Percentiles rank a stretch among this genome's conserved stretches.
These are phyloP conservation scores for Aspergillus sp. DNA, from an alignment of 2,329 filamentous ascomycete genomes.

Conservation along the genomic window DNA sequence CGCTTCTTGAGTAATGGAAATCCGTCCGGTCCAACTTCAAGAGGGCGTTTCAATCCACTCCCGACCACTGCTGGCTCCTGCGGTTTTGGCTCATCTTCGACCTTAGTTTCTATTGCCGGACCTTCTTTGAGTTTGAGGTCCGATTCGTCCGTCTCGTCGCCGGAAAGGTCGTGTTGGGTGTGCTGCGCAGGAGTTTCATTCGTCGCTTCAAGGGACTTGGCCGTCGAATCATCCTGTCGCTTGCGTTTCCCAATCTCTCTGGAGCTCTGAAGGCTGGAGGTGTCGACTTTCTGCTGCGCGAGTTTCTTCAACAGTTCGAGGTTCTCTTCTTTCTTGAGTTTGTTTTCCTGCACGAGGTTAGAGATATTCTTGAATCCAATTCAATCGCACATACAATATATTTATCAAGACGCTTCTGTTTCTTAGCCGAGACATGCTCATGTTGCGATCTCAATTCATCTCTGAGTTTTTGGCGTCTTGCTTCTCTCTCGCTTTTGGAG, in stretches of 20 bases:
- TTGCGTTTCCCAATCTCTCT: slow-evolving; percentile 65
- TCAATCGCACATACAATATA: slow-evolving; percentile 49
- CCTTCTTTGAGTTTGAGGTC: slow-evolving; percentile 19
- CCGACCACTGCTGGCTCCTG: slow-evolving; percentile 40
- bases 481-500: slow-evolving; percentile 49
- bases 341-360: slow-evolving; percentile 59
- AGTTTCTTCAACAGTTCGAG: slow-evolving; percentile 76
- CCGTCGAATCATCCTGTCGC: slow-evolving; percentile 47
- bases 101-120: slow-evolving; percentile 10
- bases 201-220: slow-evolving; percentile 10
- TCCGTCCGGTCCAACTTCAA: slow-evolving; percentile 73
- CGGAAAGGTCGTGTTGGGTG: slow-evolving; percentile 18
- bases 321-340: slow-evolving; percentile 91
- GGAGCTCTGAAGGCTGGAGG: slow-evolving; percentile 69
- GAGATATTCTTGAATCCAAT: neutral
- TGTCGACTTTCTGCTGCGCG: slow-evolving; percentile 71
- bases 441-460: slow-evolving; percentile 50
- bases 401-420: slow-evolving; percentile 62
- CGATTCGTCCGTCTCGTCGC: slow-evolving; percentile 30
- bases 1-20: slow-evolving; percentile 76
- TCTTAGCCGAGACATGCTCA: slow-evolving; percentile 55
- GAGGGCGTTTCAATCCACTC: slow-evolving; percentile 76
- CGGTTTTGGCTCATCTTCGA: slow-evolving; percentile 46
- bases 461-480: slow-evolving; percentile 45
- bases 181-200: slow-evolving; percentile 12